Evolutionary conservation across 225 moss, liverwort and hornwort genomes (phyloP).

Genomic region (Lunularia cruciata): DNA sequence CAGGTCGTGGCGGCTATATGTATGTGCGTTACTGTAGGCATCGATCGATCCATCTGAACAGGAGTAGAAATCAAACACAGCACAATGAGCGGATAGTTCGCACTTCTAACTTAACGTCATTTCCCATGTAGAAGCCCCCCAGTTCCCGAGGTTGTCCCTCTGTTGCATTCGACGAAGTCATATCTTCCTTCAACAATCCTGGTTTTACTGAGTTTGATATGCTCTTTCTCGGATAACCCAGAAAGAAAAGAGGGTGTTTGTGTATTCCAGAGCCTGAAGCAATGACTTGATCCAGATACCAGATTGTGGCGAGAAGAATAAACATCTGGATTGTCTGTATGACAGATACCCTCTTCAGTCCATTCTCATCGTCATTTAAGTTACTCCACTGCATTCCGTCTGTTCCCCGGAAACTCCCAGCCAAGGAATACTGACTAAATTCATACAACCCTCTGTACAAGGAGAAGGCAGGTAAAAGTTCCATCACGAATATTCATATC

Average conservation of each 20-base stretch:
- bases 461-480: conserved; percentile 71
- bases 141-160: too few relatives aligned
- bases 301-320: conserved; percentile 46
- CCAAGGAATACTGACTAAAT: conserved; percentile 66
- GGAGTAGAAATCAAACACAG: too few relatives aligned
- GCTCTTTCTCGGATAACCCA: conserved; percentile 35
- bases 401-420: conserved; percentile 47
- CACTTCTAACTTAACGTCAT: too few relatives aligned
- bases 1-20: too few relatives aligned
- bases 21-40: too few relatives aligned
- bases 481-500: conserved; percentile 56
- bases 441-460: conserved; percentile 80
- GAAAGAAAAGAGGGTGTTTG: conserved; percentile 82
- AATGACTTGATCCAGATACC: conserved; percentile 78
- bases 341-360: conserved; percentile 41
- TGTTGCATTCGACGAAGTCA: too few relatives aligned
- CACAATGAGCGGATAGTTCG: too few relatives aligned
- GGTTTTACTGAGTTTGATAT: not conserved
- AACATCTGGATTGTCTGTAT: conserved; percentile 61
- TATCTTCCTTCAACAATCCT: conserved; percentile 37
- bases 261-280: conserved; percentile 70
- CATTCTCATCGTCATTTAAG: conserved; percentile 59
- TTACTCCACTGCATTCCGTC: conserved; percentile 68
- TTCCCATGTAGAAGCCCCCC: too few relatives aligned
- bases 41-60: too few relatives aligned